Percentiles rank a stretch among this genome's conserved stretches.
Conservation (phyloP, 2,329 filamentous ascomycete species). For the Aureobasidium melanogenum region DNA sequence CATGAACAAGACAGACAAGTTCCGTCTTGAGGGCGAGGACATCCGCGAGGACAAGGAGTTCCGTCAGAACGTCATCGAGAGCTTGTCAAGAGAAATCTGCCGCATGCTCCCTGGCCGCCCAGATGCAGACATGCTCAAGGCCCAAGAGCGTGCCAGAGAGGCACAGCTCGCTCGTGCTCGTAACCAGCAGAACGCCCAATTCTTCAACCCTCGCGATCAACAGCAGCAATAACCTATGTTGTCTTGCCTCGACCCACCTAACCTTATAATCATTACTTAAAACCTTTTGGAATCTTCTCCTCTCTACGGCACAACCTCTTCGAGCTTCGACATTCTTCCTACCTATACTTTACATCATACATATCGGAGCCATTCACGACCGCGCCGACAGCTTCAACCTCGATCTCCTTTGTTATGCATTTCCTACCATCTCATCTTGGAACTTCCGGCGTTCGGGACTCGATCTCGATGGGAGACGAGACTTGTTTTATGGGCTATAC, state of each 20-base stretch:
- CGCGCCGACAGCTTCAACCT: neutral
- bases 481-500: slow-evolving; percentile 10
- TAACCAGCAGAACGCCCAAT: slow-evolving; percentile 15
- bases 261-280: neutral
- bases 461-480: neutral
- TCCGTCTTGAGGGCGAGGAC: slow-evolving; percentile 73
- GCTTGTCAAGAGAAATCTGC: slow-evolving; percentile 64
- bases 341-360: neutral
- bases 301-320: neutral
- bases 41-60: slow-evolving; percentile 66
- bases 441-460: neutral
- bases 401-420: slow-evolving; percentile 12
- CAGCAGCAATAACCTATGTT: slow-evolving; percentile 23
- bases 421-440: neutral
- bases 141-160: slow-evolving; percentile 33
- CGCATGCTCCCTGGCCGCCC: slow-evolving; percentile 52
- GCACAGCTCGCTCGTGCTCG: slow-evolving; percentile 17
- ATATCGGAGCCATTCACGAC: slow-evolving; percentile 4
- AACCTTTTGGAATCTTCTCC: neutral
- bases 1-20: slow-evolving; percentile 77
- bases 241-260: neutral
- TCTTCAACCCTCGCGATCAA: slow-evolving; percentile 24
- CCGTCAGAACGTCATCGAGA: slow-evolving; percentile 62
- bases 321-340: slow-evolving; percentile 2
- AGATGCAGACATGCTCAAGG: slow-evolving; percentile 39